Evolutionary conservation across 2,329 filamentous ascomycete genomes (phyloP).

Genomic region (Stagonosporopsis cucurbitacearum): DNA sequence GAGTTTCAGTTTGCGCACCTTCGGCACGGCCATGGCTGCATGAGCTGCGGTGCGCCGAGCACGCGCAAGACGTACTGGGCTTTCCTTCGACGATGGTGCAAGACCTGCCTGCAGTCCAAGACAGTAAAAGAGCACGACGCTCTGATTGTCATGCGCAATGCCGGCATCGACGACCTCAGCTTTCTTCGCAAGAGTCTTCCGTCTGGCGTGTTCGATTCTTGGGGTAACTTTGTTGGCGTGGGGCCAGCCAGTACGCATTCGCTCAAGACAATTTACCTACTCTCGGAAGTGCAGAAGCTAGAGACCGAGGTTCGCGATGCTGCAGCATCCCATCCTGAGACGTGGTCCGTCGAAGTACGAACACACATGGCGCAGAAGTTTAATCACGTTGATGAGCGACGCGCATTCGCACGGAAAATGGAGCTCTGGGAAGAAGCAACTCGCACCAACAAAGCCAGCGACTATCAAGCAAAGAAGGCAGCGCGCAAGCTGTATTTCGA

Average conservation of each 20-base stretch:
- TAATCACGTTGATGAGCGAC: constrained; percentile 39
- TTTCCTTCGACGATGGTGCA: constrained; percentile 52
- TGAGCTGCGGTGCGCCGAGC: constrained; percentile 44
- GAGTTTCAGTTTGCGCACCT: constrained; percentile 51
- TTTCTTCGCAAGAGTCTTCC: constrained; percentile 41
- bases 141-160: constrained; percentile 33
- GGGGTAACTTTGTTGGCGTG: constrained; percentile 48
- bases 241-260: constrained; percentile 45
- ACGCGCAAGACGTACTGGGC: constrained; percentile 54
- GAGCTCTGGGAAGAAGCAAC: constrained; percentile 47
- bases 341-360: constrained; percentile 31
- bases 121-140: constrained; percentile 43
- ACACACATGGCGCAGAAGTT: constrained; percentile 33
- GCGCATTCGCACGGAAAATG: constrained; percentile 45
- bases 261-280: constrained; percentile 42
- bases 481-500: constrained; percentile 47
- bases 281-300: constrained; percentile 38
- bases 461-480: constrained; percentile 42
- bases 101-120: constrained; percentile 46
- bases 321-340: constrained; percentile 20
- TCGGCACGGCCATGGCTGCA: constrained; percentile 49
- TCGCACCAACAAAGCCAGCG: constrained; percentile 36
- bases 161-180: constrained; percentile 35
- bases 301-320: constrained; percentile 33
- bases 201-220: constrained; percentile 47